Base-by-base conservation (phyloP, 305 asterid species). In the Fraxinus dipetala region DNA sequence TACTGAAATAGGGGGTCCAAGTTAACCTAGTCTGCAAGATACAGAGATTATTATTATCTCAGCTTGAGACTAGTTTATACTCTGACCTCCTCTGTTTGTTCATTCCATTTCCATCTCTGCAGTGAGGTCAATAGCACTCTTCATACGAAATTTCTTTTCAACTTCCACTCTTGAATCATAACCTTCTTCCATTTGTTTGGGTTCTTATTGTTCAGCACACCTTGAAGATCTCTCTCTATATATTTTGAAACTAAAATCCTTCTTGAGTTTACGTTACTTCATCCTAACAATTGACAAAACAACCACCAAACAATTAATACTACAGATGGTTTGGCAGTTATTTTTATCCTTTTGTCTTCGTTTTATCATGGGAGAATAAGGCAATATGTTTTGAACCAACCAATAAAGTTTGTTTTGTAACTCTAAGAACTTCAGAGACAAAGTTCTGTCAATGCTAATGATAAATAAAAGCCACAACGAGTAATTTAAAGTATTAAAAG, bases 1-100 rank as follows among this genome's bases (percentile, higher is more conserved):
- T 14, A 35, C 38, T 30, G 22, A 70, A 70, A 70, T 70, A 11
- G 75, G 43, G 40, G 75, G 34, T 31, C 77, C 82, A 79, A 79
- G 75, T 59, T 20, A 61, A 48, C 36, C 69, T 24, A 54, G 65
- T 30, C 79, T 40, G 22, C 59, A 54, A 63, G 18, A 31, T 63
- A 40, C 38, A 67, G 24, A 59, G 28, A 7, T 6, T 51, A 51
- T 31, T 14, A 34, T 78, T 59, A 78, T 78, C 81, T 78, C 56
- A 59, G 28, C 74, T 70, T 2, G 20, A 77, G 51, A 31, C 8
- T 45, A 77, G 51, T 54, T 31, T 69, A n/a, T 77, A 51, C 20
- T 43, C 51, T 43, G 51, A 43, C 35, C 80, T 26, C 13, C 61
- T 63, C 32, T 8, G 72, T 34, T 24, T 63, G 6, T 63, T 70